Evolutionary conservation across 371 early-diverging fungal species (phyloP).

Genomic region (Actinomucor elegans): DNA sequence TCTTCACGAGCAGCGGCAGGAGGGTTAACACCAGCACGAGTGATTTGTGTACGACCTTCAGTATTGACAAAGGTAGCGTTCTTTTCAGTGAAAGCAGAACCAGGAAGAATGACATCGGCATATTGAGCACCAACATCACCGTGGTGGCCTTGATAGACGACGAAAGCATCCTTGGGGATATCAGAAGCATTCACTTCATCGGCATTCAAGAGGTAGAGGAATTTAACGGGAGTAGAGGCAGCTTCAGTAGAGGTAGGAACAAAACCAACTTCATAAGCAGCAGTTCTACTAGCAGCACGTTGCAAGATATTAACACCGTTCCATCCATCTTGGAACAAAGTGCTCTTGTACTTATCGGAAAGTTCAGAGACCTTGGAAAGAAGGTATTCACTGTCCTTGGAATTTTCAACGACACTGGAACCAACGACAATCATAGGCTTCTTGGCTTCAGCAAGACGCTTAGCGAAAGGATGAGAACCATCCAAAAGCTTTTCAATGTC

Average conservation of each 20-base stretch:
- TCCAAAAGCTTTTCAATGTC: slow-evolving; percentile 71
- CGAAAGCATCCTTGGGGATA: slow-evolving; percentile 90
- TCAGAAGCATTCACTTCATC: slow-evolving; percentile 78
- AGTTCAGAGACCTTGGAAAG: slow-evolving; percentile 69
- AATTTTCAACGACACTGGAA: slow-evolving; percentile 76
- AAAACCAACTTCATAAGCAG: slow-evolving; percentile 92
- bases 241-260: slow-evolving; percentile 56
- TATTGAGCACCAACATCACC: slow-evolving; percentile 94
- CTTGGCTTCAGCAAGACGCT: slow-evolving; percentile 81
- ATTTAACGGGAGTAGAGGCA: slow-evolving; percentile 54
- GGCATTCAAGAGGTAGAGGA: slow-evolving; percentile 92
- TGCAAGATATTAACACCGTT: slow-evolving; percentile 91
- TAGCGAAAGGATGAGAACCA: slow-evolving; percentile 74
- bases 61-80: slow-evolving; percentile 89
- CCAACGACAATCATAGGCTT: slow-evolving; percentile 92
- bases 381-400: slow-evolving; percentile 67
- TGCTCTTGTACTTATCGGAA: slow-evolving; percentile 68
- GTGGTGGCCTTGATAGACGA: slow-evolving; percentile 98
- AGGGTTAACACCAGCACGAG: slow-evolving; percentile 90
- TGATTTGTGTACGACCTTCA: slow-evolving; percentile 92
- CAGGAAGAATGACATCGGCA: slow-evolving; percentile 96
- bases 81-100: slow-evolving; percentile 97
- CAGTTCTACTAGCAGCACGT: slow-evolving; percentile 84
- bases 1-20: slow-evolving; percentile 94
- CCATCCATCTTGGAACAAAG: slow-evolving; percentile 80